Evolutionary conservation across 441 rosid species (phyloP).

Genomic region (Manihot esculenta): DNA sequence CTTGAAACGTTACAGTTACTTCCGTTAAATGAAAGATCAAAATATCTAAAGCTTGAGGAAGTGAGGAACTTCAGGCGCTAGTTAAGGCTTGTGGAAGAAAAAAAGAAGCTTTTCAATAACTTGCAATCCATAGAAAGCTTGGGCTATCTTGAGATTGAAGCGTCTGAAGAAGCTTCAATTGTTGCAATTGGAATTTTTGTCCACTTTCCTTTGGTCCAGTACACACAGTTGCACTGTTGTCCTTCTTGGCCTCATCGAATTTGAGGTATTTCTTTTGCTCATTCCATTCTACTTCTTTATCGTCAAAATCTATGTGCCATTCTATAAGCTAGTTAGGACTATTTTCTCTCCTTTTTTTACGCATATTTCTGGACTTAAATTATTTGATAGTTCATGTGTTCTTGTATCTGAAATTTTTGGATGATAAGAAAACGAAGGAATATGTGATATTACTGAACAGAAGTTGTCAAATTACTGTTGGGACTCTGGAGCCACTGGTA

Average conservation of each 20-base stretch:
- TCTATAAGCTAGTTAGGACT: background rate
- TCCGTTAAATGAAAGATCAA: conserved; percentile 32
- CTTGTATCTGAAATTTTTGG: conserved; percentile 8
- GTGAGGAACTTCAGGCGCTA: conserved; percentile 30
- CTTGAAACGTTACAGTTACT: conserved; percentile 25
- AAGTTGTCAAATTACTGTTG: conserved; percentile 4
- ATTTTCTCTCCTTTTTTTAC: background rate
- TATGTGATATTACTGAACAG: background rate
- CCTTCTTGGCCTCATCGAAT: conserved; percentile 29
- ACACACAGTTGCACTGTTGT: conserved; percentile 17
- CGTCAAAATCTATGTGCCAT: conserved; percentile 12
- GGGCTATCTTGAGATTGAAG: conserved; percentile 33
- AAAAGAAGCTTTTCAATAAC: conserved; percentile 35
- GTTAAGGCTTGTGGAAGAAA: conserved; percentile 29
- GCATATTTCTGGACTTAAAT: background rate
- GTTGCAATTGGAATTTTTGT: conserved; percentile 30
- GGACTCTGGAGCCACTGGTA: conserved; percentile 11
- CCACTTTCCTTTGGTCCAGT: conserved; percentile 5
- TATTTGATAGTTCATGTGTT: background rate
- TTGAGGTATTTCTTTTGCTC: conserved; percentile 25
- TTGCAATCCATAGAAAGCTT: conserved; percentile 40
- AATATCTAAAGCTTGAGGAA: conserved; percentile 1
- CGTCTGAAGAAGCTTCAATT: conserved; percentile 32
- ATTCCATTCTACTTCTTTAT: conserved; percentile 3
- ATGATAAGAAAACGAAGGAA: conserved; percentile 1